Evolutionary conservation across 2,329 filamentous ascomycete genomes (phyloP).

Genomic region (Arthrobotrys conoides): DNA sequence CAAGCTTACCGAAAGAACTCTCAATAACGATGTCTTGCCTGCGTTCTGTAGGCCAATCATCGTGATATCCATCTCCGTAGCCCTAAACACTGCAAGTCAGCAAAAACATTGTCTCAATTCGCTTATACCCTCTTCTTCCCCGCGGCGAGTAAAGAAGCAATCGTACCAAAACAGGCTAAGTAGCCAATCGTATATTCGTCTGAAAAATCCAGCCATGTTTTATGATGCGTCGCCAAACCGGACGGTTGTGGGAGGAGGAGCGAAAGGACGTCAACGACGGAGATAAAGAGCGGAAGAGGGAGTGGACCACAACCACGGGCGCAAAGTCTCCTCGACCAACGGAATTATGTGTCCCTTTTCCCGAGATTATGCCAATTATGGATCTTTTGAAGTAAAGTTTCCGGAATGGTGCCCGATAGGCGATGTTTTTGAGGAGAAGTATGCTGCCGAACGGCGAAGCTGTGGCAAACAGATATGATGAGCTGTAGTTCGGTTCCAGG

Average conservation of each 20-base stretch:
- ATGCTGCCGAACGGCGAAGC: conserved; percentile 1
- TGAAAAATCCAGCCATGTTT: conserved; percentile 91
- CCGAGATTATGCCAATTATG: conserved; percentile 27
- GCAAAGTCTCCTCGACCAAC: conserved; percentile 40
- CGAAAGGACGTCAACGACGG: conserved; percentile 46
- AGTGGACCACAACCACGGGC: conserved; percentile 35
- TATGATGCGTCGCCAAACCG: conserved; percentile 61
- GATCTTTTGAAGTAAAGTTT: conserved; percentile 15
- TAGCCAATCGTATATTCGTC: conserved; percentile 97
- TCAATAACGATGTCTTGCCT: conserved; percentile 93
- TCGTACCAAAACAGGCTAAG: conserved; percentile 95
- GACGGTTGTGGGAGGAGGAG: conserved; percentile 29
- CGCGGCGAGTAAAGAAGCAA: conserved; percentile 22
- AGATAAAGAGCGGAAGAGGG: conserved; percentile 12
- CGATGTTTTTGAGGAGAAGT: not conserved
- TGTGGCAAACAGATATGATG: conserved; percentile 12
- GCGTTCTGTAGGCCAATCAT: conserved; percentile 99
- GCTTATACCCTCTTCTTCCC: conserved; percentile 35
- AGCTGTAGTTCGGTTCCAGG: not conserved
- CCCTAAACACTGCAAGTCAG: conserved; percentile 73
- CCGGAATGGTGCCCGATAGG: conserved; percentile 15
- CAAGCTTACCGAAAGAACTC: conserved; percentile 88
- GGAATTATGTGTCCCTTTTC: conserved; percentile 12
- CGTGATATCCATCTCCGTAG: conserved; percentile 99
- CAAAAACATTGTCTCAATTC: conserved; percentile 60